Percentiles rank a stretch among this genome's conserved stretches.
phyloP scores from a whole-genome alignment of 2,329 filamentous ascomycete species.

The Alternaria rosae region DNA sequence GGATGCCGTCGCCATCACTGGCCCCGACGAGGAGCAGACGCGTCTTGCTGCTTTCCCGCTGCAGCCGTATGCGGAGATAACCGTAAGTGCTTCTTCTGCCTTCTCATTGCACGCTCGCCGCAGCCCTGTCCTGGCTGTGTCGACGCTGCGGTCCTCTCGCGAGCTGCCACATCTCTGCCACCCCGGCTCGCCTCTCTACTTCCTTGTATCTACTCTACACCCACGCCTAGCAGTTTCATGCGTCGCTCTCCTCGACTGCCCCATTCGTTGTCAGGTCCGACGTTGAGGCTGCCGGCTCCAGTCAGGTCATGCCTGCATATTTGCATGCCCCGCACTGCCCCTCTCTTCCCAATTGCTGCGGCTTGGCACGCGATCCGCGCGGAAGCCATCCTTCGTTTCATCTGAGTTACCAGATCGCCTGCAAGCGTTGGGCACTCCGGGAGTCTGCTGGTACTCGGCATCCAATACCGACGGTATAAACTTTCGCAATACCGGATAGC shows the following conservation, averaged over 20 bases:
- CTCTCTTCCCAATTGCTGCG: constrained; percentile 18
- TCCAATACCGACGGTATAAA: neutral
- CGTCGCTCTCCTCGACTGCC: constrained; percentile 4
- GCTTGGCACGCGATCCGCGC: constrained; percentile 20
- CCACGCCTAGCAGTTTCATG: constrained; percentile 16
- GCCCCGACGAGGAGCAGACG: constrained; percentile 74
- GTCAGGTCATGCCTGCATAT: constrained; percentile 22
- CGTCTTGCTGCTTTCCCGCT: constrained; percentile 71
- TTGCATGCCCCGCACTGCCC: constrained; percentile 34
- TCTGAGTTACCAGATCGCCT: constrained; percentile 21
- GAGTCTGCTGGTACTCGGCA: constrained; percentile 5
- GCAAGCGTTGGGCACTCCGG: constrained; percentile 2
- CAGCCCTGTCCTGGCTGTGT: constrained; percentile 23
- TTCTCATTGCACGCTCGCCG: constrained; percentile 24
- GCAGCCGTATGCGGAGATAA: constrained; percentile 77
- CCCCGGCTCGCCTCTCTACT: constrained; percentile 18
- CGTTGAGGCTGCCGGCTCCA: constrained; percentile 27
- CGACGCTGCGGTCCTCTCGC: constrained; percentile 33
- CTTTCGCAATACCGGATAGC: neutral
- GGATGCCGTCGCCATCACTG: constrained; percentile 70
- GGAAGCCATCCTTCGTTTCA: constrained; percentile 9
- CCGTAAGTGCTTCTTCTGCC: constrained; percentile 65
- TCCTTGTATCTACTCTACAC: constrained; percentile 10
- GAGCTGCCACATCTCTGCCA: constrained; percentile 40
- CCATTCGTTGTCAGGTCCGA: constrained; percentile 23